These are phyloP conservation scores for Podila horticola DNA, from an alignment of 192 early-diverging fungal species.

Conservation along the genomic window DNA sequence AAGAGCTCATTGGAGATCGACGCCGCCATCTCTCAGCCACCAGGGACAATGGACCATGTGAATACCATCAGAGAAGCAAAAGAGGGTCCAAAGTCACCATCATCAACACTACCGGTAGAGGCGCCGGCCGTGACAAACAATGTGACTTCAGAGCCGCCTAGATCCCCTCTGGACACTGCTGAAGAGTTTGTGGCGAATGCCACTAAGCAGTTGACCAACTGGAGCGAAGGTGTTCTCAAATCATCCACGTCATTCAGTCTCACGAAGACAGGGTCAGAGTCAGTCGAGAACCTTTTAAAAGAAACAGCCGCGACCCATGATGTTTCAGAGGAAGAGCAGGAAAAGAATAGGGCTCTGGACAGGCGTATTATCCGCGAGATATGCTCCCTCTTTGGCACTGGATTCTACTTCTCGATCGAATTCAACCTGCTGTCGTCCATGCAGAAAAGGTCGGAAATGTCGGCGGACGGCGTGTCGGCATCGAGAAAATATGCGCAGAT, in stretches of 20 bases:
- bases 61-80: not conserved
- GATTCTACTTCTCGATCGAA: slow-evolving; percentile 61
- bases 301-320: not conserved
- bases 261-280: slow-evolving; percentile 5
- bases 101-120: too few relatives aligned
- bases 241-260: slow-evolving; percentile 19
- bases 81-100: not conserved
- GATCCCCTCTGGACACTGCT: slow-evolving; percentile 18
- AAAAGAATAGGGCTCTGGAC: slow-evolving; percentile 53
- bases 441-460: slow-evolving; percentile 15
- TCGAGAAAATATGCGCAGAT: not conserved
- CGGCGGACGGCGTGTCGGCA: not conserved
- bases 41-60: not conserved
- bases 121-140: not conserved
- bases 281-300: not conserved
- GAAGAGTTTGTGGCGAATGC: slow-evolving; percentile 27
- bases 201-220: slow-evolving; percentile 26
- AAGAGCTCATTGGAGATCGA: slow-evolving; percentile 4
- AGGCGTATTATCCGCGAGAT: slow-evolving; percentile 59
- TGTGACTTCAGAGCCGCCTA: not conserved
- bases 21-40: not conserved
- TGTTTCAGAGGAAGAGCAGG: slow-evolving; percentile 21
- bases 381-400: slow-evolving; percentile 54
- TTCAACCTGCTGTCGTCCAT: slow-evolving; percentile 30
- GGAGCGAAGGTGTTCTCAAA: slow-evolving; percentile 31